phyloP scores from a whole-genome alignment of 768 basidiomycete species.

The Amanita fuliginea region DNA sequence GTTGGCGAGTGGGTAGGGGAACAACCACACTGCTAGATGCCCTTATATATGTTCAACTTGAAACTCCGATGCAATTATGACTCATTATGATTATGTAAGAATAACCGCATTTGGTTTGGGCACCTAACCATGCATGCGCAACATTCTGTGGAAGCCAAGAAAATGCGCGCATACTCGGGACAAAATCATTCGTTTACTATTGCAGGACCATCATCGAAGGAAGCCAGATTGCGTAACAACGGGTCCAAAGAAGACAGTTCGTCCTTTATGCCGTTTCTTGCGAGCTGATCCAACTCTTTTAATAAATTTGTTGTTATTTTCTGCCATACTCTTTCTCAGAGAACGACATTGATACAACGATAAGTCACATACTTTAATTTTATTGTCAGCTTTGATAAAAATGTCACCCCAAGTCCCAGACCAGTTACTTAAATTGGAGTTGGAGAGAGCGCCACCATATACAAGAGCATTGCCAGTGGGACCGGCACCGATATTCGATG shows the following conservation, averaged over 20 bases:
- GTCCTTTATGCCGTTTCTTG: conserved; percentile 70
- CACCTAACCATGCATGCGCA: too few relatives aligned
- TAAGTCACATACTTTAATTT: conserved; percentile 57
- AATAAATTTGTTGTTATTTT: conserved; percentile 74
- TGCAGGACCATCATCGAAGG: conserved; percentile 20
- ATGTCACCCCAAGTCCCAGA: conserved; percentile 55
- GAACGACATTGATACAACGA: neutral
- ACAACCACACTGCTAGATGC: conserved; percentile 17
- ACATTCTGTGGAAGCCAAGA: too few relatives aligned
- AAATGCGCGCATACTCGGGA: neutral
- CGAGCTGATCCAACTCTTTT: conserved; percentile 79
- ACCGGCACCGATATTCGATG: conserved; percentile 13
- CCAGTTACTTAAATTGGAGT: conserved; percentile 49
- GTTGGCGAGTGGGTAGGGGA: conserved; percentile 21
- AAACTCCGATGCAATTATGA: conserved; percentile 31
- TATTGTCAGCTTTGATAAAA: conserved; percentile 70
- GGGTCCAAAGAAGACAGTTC: conserved; percentile 79
- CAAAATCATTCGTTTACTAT: conserved; percentile 14
- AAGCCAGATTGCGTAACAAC: conserved; percentile 47
- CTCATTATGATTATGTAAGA: conserved; percentile 35
- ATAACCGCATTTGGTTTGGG: conserved; percentile 20
- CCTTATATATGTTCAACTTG: conserved; percentile 35
- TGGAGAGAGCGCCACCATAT: conserved; percentile 17
- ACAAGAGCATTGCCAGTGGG: conserved; percentile 13
- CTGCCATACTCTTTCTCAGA: conserved; percentile 26